These are phyloP conservation scores for Fusarium tjaetaba DNA, from an alignment of 2,329 filamentous ascomycete genomes.

Conservation along the genomic window DNA sequence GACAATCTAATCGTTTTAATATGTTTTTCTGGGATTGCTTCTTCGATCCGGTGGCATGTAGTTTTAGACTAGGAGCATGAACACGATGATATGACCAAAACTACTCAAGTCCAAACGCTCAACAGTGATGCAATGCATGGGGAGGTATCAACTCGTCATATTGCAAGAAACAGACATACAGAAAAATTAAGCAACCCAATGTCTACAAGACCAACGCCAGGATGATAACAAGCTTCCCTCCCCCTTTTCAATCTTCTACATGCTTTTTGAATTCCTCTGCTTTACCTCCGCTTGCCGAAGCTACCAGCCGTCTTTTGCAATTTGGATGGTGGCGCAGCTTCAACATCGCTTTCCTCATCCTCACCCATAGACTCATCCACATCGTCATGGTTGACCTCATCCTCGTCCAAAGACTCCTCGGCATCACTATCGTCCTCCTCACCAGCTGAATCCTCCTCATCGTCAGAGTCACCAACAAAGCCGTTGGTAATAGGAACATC, in stretches of 20 bases:
- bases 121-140: background rate
- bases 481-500: constrained; percentile 66
- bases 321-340: constrained; percentile 58
- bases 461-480: constrained; percentile 67
- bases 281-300: constrained; percentile 39
- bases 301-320: constrained; percentile 44
- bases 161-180: constrained; percentile 42
- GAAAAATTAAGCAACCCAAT: constrained; percentile 38
- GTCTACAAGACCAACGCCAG: constrained; percentile 45
- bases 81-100: constrained; percentile 15
- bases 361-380: constrained; percentile 64
- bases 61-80: constrained; percentile 11
- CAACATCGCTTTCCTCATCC: constrained; percentile 63
- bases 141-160: constrained; percentile 45
- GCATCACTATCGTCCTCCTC: constrained; percentile 54
- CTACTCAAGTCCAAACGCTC: background rate
- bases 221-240: constrained; percentile 30
- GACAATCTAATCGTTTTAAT: constrained; percentile 26
- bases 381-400: constrained; percentile 69
- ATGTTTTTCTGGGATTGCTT: background rate
- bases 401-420: constrained; percentile 63
- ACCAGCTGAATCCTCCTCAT: constrained; percentile 61
- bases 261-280: constrained; percentile 12
- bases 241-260: constrained; percentile 16
- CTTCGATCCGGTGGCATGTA: background rate